Percentiles rank a stretch among this genome's conserved stretches.
Conservation (phyloP, 495 filamentous ascomycete genomes). For the Xylaria longipes region DNA sequence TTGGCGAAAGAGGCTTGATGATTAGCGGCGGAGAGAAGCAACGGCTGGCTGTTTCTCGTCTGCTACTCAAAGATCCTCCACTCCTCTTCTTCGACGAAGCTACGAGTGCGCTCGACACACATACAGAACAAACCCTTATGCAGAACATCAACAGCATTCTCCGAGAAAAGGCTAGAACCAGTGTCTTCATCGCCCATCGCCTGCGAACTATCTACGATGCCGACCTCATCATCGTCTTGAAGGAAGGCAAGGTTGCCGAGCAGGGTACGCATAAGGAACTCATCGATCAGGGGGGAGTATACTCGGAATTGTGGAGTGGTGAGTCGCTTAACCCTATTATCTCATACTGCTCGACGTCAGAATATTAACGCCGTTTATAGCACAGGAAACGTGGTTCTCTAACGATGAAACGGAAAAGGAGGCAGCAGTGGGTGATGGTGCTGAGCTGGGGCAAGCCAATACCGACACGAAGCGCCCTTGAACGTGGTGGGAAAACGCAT, state of each 20-base stretch:
- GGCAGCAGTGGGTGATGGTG: slow-evolving; percentile 1
- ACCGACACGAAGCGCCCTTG: neutral
- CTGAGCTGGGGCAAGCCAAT: slow-evolving; percentile 5
- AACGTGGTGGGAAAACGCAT: neutral
- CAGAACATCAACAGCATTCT: slow-evolving; percentile 94
- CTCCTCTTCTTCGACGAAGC: slow-evolving; percentile 97
- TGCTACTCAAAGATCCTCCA: slow-evolving; percentile 91
- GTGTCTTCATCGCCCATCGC: slow-evolving; percentile 92
- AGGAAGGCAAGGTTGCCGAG: slow-evolving; percentile 82
- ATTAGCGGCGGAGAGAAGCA: slow-evolving; percentile 98
- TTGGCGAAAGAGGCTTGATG: slow-evolving; percentile 98
- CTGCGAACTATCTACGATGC: slow-evolving; percentile 93
- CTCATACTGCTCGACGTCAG: neutral
- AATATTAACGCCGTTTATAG: slow-evolving; percentile 38
- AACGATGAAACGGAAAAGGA: slow-evolving; percentile 43
- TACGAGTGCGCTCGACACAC: slow-evolving; percentile 93
- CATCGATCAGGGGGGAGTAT: slow-evolving; percentile 79
- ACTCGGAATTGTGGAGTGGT: slow-evolving; percentile 91
- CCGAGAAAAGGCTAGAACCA: slow-evolving; percentile 85
- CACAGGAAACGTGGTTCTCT: slow-evolving; percentile 53
- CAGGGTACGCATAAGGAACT: slow-evolving; percentile 84
- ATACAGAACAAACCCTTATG: slow-evolving; percentile 91
- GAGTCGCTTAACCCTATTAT: slow-evolving; percentile 40
- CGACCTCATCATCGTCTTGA: slow-evolving; percentile 91
- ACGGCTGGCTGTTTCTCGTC: slow-evolving; percentile 81